phyloP scores from a whole-genome alignment of 352 stramenopile genomes.

The Globisporangium acanthophoron region DNA sequence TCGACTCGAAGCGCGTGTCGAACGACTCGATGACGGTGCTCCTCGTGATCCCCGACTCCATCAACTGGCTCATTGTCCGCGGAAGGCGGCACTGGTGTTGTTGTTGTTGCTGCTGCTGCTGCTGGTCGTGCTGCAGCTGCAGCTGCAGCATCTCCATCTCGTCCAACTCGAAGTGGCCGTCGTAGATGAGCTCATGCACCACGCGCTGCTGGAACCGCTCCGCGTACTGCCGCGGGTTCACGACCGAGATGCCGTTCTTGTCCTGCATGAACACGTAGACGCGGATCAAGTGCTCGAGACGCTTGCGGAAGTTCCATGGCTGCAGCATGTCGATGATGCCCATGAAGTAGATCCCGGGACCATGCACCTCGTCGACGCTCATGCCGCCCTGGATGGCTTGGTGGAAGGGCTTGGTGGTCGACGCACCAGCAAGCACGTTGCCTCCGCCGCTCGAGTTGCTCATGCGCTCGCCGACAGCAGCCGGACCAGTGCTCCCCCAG shows the following conservation, averaged over 20 bases:
- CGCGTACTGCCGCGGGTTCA: constrained; percentile 66
- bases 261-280: constrained; percentile 72
- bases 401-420: constrained; percentile 44
- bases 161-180: constrained; percentile 29
- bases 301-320: constrained; percentile 92
- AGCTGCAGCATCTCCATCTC: constrained; percentile 29
- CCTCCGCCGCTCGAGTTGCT: constrained; percentile 13
- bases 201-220: constrained; percentile 76
- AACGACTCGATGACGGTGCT: constrained; percentile 56
- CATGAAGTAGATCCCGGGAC: constrained; percentile 92
- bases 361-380: constrained; percentile 83
- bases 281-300: constrained; percentile 80
- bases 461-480: constrained; percentile 3
- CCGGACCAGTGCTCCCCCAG: constrained; percentile 12
- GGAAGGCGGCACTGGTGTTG: neutral
- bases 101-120: neutral
- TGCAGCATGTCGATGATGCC: constrained; percentile 95
- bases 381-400: constrained; percentile 47
- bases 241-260: constrained; percentile 61
- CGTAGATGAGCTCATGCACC: constrained; percentile 69
- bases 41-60: constrained; percentile 36
- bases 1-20: constrained; percentile 21
- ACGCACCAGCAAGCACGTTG: constrained; percentile 7
- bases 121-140: constrained; percentile 22
- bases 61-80: constrained; percentile 15